Evolutionary conservation across 371 early-diverging fungal species (phyloP).

Genomic region (Lichtheimia hyalospora): DNA sequence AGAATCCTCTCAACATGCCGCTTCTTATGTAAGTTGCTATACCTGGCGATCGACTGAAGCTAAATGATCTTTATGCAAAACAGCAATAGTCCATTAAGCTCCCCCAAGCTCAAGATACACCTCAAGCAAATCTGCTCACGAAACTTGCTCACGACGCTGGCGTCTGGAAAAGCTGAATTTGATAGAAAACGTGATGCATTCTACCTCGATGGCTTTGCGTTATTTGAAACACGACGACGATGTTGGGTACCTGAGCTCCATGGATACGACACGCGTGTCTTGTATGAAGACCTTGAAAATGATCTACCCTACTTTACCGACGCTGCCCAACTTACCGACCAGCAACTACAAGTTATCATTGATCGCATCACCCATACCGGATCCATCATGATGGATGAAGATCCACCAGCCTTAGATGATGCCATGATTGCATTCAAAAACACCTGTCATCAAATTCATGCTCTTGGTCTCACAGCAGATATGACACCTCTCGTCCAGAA

Average conservation of each 20-base stretch:
- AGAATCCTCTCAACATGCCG: conserved; percentile 5
- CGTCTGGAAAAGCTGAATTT: background rate
- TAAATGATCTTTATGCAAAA: background rate
- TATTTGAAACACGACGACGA: conserved; percentile 2
- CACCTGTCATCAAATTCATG: conserved; percentile 5
- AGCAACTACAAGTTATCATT: conserved; percentile 1
- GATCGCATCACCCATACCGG: background rate
- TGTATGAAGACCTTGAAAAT: conserved; percentile 2
- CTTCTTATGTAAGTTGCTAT: conserved; percentile 1
- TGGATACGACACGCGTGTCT: background rate
- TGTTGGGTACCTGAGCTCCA: background rate
- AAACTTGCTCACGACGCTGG: background rate
- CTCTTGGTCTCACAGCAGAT: conserved; percentile 5
- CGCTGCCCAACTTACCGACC: conserved; percentile 3
- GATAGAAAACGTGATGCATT: background rate
- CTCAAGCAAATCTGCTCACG: background rate
- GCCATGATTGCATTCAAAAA: conserved; percentile 1
- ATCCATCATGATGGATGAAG: background rate
- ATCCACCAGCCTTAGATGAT: background rate
- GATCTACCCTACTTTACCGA: conserved; percentile 8
- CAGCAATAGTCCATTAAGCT: conserved; percentile 5
- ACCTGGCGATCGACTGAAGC: background rate
- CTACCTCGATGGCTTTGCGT: background rate
- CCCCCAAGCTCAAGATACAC: background rate
- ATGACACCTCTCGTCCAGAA: conserved; percentile 1